These are phyloP conservation scores for Neurospora pannonica DNA, from an alignment of 495 filamentous ascomycete species.

Conservation along the genomic window DNA sequence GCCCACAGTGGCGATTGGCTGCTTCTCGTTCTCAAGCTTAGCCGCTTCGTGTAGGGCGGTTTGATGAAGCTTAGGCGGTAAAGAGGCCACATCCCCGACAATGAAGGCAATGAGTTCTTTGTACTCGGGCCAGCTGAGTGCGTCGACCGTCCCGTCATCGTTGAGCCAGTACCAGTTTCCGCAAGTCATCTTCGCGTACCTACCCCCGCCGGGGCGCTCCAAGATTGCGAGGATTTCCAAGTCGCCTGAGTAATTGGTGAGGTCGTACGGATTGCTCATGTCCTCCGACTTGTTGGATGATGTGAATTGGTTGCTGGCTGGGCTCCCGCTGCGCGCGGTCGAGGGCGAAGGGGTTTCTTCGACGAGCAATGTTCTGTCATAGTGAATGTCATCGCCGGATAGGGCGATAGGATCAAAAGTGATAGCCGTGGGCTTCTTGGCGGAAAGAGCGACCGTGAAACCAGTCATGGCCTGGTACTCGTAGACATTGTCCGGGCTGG, in stretches of 20 bases:
- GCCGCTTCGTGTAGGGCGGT: neutral
- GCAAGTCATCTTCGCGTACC: neutral
- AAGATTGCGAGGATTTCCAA: accelerated
- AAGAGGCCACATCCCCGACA: neutral
- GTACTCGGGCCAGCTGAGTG: neutral
- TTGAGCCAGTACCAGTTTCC: neutral
- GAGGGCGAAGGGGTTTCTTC: neutral
- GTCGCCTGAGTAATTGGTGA: neutral
- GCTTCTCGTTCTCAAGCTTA: neutral
- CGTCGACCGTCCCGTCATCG: neutral
- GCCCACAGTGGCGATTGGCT: neutral
- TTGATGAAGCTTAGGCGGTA: neutral
- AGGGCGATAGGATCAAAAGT: neutral
- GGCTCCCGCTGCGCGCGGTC: accelerated
- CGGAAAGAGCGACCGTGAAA: accelerated
- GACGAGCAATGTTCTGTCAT: neutral
- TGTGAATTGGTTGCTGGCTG: neutral
- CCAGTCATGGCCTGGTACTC: neutral
- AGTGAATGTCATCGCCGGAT: accelerated
- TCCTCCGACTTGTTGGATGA: accelerated
- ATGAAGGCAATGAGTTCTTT: neutral
- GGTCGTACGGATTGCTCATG: neutral
- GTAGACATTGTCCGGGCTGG: accelerated
- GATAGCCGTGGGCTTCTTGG: neutral
- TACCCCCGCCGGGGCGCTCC: accelerated